Evolutionary conservation across 495 filamentous ascomycete genomes (phyloP).

Genomic region (Hypomontagnella monticulosa): DNA sequence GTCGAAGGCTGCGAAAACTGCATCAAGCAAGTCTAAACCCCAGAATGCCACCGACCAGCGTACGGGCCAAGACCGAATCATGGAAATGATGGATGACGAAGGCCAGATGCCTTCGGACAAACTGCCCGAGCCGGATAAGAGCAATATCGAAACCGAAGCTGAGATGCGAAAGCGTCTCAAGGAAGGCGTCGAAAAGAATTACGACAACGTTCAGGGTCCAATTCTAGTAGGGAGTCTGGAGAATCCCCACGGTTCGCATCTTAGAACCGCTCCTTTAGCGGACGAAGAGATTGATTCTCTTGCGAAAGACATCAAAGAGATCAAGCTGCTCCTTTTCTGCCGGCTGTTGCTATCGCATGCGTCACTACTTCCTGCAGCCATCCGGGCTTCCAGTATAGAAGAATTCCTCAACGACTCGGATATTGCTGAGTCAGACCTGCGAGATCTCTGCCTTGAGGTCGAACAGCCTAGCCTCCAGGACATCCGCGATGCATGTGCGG

Average conservation of each 20-base stretch:
- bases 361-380: slow-evolving; percentile 55
- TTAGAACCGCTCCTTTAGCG: slow-evolving; percentile 49
- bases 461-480: slow-evolving; percentile 58
- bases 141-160: slow-evolving; percentile 53
- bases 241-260: slow-evolving; percentile 48
- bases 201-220: slow-evolving; percentile 43
- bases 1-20: slow-evolving; percentile 30
- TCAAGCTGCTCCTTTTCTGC: slow-evolving; percentile 62
- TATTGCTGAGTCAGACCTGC: slow-evolving; percentile 55
- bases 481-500: slow-evolving; percentile 63
- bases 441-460: slow-evolving; percentile 60
- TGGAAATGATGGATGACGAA: slow-evolving; percentile 28
- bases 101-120: slow-evolving; percentile 7
- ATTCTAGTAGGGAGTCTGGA: slow-evolving; percentile 54
- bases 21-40: slow-evolving; percentile 10
- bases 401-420: slow-evolving; percentile 57
- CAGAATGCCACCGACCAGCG: slow-evolving; percentile 8
- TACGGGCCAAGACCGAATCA: slow-evolving; percentile 35
- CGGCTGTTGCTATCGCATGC: slow-evolving; percentile 61
- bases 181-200: slow-evolving; percentile 53
- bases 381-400: slow-evolving; percentile 55
- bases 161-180: slow-evolving; percentile 53
- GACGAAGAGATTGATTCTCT: slow-evolving; percentile 57
- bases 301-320: slow-evolving; percentile 57
- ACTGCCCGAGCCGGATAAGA: slow-evolving; percentile 47